These are phyloP conservation scores for Petrea volubilis DNA, from an alignment of 257 asterid species.

Conservation along the genomic window DNA sequence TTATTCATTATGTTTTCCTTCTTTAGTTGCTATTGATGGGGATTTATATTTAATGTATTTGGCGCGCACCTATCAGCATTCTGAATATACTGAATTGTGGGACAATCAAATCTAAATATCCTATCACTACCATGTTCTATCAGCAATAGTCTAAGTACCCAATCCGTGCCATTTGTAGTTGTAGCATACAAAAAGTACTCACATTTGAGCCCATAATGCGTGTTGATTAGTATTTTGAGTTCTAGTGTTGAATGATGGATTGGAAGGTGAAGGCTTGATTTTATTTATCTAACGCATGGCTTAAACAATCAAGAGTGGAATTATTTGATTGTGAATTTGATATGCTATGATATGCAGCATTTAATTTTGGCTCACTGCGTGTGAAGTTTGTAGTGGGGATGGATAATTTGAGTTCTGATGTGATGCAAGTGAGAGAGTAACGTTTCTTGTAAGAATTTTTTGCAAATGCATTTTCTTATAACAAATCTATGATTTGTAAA, in stretches of 20 bases:
- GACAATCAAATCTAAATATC: not conserved
- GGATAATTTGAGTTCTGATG: not conserved
- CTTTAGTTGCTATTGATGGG: slow-evolving; percentile 15
- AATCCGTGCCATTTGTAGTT: not conserved
- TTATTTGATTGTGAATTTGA: slow-evolving; percentile 3
- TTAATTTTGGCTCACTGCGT: slow-evolving; percentile 2
- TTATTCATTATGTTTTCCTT: not conserved
- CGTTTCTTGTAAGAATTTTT: not conserved
- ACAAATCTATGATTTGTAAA: not conserved
- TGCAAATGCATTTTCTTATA: not conserved
- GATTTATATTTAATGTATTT: not conserved
- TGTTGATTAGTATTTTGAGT: slow-evolving; percentile 7
- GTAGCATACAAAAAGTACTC: not conserved
- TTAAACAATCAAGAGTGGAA: not conserved
- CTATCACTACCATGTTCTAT: not conserved
- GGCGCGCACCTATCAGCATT: slow-evolving; percentile 2
- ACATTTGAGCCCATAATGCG: not conserved
- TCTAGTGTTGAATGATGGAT: not conserved
- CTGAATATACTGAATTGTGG: not conserved
- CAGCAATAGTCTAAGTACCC: not conserved
- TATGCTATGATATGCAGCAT: not conserved
- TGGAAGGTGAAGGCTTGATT: not conserved
- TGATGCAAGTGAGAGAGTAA: slow-evolving; percentile 9
- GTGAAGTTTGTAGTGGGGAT: not conserved
- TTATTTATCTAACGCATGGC: not conserved